Percentiles rank a stretch among this genome's conserved stretches.
phyloP scores from a whole-genome alignment of 164 flowering plant species.

The Macadamia tetraphylla region DNA sequence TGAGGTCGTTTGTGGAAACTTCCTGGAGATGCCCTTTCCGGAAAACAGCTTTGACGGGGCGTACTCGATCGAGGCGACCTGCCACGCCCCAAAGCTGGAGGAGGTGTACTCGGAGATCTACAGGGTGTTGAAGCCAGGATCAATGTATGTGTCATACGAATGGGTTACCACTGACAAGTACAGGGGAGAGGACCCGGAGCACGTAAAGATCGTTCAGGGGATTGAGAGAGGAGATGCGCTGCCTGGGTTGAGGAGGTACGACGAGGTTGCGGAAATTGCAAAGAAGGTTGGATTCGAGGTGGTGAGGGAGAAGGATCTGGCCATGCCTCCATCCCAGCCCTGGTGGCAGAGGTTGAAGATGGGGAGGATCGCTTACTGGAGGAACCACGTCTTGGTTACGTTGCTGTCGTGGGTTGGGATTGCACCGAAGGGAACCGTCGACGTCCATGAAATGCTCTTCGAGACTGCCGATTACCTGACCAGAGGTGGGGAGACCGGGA shows the following conservation, averaged over 20 bases:
- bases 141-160: slow-evolving; percentile 77
- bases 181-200: slow-evolving; percentile 45
- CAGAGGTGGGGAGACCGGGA: slow-evolving; percentile 74
- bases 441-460: slow-evolving; percentile 90
- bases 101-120: slow-evolving; percentile 84
- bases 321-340: slow-evolving; percentile 67
- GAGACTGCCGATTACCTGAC: slow-evolving; percentile 67
- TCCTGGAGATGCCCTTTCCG: slow-evolving; percentile 73
- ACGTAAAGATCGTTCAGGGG: slow-evolving; percentile 75
- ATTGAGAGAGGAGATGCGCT: slow-evolving; percentile 88
- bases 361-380: slow-evolving; percentile 89
- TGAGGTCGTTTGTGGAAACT: slow-evolving; percentile 87
- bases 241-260: slow-evolving; percentile 69
- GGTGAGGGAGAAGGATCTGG: slow-evolving; percentile 74
- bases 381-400: slow-evolving; percentile 73
- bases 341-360: slow-evolving; percentile 93
- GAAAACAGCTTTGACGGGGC: slow-evolving; percentile 78
- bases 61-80: slow-evolving; percentile 90
- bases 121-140: slow-evolving; percentile 82
- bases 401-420: slow-evolving; percentile 56
- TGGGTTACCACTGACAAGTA: slow-evolving; percentile 82
- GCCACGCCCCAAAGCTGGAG: slow-evolving; percentile 88
- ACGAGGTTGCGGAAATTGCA: slow-evolving; percentile 60
- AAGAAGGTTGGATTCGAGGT: slow-evolving; percentile 84
- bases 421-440: slow-evolving; percentile 81